These are phyloP conservation scores for Kazachstania africana DNA, from an alignment of 805 yeast genomes.

Conservation along the genomic window DNA sequence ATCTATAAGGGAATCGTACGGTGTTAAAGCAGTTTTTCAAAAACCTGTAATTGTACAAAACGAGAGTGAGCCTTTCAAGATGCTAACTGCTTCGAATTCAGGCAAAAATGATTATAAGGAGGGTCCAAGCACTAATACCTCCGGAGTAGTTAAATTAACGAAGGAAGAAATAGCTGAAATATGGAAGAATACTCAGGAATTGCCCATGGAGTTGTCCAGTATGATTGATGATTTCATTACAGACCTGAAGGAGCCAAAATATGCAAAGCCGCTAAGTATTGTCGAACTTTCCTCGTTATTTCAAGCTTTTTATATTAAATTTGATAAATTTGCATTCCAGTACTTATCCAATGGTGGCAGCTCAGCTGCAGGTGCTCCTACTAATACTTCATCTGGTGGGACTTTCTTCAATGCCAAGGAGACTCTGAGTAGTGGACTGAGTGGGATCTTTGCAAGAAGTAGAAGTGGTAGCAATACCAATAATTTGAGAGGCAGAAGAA, in stretches of 20 bases:
- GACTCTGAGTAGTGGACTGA: constrained; percentile 23
- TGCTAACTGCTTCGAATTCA: too few species aligned
- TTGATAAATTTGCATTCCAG: constrained; percentile 23
- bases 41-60: too few species aligned
- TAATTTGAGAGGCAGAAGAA: constrained; percentile 11
- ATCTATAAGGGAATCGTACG: constrained; percentile 20
- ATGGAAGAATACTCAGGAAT: constrained; percentile 7
- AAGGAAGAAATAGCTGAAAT: constrained; percentile 17
- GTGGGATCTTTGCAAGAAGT: constrained; percentile 26
- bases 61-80: neutral
- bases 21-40: too few species aligned
- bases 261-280: constrained; percentile 20
- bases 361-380: neutral
- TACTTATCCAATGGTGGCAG: constrained; percentile 11
- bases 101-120: neutral
- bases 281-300: constrained; percentile 21
- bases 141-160: constrained; percentile 2
- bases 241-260: constrained; percentile 27
- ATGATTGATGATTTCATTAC: constrained; percentile 19
- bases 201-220: constrained; percentile 20
- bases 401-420: constrained; percentile 20
- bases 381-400: neutral
- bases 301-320: constrained; percentile 21
- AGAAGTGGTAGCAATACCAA: constrained; percentile 19
- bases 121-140: neutral